Conservation (phyloP, 1,284 basidiomycete genomes). For the Coriolopsis trogii region DNA sequence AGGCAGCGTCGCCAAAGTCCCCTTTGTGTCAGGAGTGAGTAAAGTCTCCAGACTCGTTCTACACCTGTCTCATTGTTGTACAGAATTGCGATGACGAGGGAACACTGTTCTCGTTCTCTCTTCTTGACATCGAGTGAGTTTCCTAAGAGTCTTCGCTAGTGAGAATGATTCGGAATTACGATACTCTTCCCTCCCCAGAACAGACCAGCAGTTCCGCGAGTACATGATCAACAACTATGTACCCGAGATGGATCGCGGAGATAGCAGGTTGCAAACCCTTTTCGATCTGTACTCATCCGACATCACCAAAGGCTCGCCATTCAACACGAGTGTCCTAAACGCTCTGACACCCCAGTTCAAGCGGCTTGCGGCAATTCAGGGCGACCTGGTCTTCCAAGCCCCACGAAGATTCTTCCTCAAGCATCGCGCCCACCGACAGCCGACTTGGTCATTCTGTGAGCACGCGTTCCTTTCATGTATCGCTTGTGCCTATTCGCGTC, state of each 20-base stretch:
- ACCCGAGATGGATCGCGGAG: constrained; percentile 5
- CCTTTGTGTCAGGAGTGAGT: constrained; percentile 32
- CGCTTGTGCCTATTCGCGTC: too few species aligned
- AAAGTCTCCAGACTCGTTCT: background rate
- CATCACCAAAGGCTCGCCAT: constrained; percentile 52
- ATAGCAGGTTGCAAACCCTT: constrained; percentile 20
- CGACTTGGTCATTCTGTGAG: constrained; percentile 38
- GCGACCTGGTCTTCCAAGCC: constrained; percentile 57
- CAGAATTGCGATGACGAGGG: constrained; percentile 39
- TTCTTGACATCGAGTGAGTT: constrained; percentile 36
- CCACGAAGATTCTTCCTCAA: constrained; percentile 55
- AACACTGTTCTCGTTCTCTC: constrained; percentile 32
- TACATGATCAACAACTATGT: constrained; percentile 28
- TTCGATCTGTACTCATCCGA: constrained; percentile 32
- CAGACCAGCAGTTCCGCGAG: constrained; percentile 10
- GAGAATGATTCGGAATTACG: background rate
- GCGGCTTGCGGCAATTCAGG: constrained; percentile 52
- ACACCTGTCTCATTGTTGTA: too few species aligned
- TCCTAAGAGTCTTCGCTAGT: background rate
- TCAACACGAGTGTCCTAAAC: constrained; percentile 47
- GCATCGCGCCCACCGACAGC: constrained; percentile 26
- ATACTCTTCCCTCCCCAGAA: background rate
- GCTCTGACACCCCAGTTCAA: constrained; percentile 54
- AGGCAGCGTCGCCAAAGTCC: constrained; percentile 35
- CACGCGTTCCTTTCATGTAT: too few species aligned